Conservation (phyloP, 768 basidiomycete genomes). For the Russula brevipes region DNA sequence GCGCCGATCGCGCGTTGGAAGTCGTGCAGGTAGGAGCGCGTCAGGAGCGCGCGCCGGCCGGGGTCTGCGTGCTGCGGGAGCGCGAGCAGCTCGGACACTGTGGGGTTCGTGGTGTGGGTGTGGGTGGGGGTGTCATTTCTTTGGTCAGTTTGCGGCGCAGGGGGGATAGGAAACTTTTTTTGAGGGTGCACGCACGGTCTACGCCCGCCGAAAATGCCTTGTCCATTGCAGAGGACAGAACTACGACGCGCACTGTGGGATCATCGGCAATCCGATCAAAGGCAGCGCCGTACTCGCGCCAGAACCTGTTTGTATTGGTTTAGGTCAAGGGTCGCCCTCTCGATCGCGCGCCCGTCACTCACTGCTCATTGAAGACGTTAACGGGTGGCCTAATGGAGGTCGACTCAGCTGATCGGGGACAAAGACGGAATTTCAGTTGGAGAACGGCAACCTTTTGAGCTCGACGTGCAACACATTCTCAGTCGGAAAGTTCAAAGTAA, state of each 20-base stretch:
- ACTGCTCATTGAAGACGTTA: conserved; percentile 20
- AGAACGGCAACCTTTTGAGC: conserved; percentile 14
- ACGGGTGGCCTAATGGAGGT: conserved; percentile 15
- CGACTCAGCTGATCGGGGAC: background rate
- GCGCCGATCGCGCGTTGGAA: conserved; percentile 72
- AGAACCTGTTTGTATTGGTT: conserved; percentile 47
- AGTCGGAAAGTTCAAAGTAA: conserved; percentile 21
- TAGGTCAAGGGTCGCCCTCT: background rate
- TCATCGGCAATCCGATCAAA: conserved; percentile 52
- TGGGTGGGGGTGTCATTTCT: background rate
- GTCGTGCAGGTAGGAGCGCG: conserved; percentile 43
- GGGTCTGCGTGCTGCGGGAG: conserved; percentile 37
- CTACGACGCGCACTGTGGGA: conserved; percentile 61
- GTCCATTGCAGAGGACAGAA: conserved; percentile 63
- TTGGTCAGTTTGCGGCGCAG: background rate
- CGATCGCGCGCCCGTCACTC: background rate
- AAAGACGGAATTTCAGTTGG: background rate
- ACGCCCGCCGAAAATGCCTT: conserved; percentile 82
- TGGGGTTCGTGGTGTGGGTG: background rate
- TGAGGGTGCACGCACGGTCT: conserved; percentile 50
- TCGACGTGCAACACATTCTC: conserved; percentile 21
- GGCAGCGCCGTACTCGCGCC: conserved; percentile 59
- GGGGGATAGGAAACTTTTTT: fast-evolving
- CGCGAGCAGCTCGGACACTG: conserved; percentile 30
- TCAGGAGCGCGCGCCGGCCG: conserved; percentile 47